A percentile compares a stretch with the other conserved stretches of the same genome.
Evolutionary conservation across 23 red algal species (phyloP).

Genomic region (Gracilaria gracilis): DNA sequence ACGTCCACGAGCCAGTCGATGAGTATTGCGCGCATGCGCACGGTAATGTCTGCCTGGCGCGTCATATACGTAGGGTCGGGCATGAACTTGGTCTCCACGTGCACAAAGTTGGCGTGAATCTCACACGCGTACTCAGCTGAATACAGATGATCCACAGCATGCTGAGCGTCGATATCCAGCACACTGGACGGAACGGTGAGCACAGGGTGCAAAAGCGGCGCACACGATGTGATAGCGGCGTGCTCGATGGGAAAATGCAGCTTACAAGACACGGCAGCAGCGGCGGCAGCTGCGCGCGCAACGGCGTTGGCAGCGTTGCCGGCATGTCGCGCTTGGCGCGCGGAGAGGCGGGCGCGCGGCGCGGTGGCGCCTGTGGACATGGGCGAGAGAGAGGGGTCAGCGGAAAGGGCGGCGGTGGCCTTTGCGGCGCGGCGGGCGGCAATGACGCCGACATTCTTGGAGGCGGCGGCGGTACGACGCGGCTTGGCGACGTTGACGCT

Average conservation of each 20-base stretch:
- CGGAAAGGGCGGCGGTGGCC: conserved; percentile 12
- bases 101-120: conserved; percentile 66
- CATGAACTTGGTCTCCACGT: conserved; percentile 77
- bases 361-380: conserved; percentile 34
- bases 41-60: conserved; percentile 86
- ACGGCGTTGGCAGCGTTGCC: conserved; percentile 24
- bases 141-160: conserved; percentile 64
- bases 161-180: conserved; percentile 72
- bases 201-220: background rate
- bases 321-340: background rate
- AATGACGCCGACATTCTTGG: conserved; percentile 8
- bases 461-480: conserved; percentile 29
- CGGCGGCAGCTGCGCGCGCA: conserved; percentile 22
- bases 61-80: conserved; percentile 91
- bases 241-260: conserved; percentile 20
- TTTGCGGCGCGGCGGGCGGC: conserved; percentile 66
- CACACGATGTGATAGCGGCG: background rate
- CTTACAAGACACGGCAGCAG: conserved; percentile 63
- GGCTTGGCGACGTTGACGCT: conserved; percentile 19
- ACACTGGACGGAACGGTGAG: conserved; percentile 1
- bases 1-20: conserved; percentile 99
- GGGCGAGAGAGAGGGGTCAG: conserved; percentile 31
- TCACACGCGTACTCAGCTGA: conserved; percentile 73
- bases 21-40: conserved; percentile 95
- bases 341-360: conserved; percentile 33